Evolutionary conservation across 2,329 filamentous ascomycete species (phyloP).

Genomic region (Curvularia verruculosa): DNA sequence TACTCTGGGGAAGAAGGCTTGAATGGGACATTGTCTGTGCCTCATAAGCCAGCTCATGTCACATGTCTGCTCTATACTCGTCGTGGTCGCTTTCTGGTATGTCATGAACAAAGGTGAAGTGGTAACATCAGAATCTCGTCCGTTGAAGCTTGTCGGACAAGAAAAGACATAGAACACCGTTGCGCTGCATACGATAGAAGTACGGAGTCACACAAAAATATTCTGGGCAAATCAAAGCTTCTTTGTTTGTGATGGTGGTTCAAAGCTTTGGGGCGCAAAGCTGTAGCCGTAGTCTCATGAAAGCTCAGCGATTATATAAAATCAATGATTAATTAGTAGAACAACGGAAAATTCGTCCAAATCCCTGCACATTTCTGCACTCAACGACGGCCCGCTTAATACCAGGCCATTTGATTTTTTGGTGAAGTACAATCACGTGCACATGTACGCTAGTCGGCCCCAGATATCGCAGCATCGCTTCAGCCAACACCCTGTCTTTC

Average conservation of each 20-base stretch:
- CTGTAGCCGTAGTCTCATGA: neutral
- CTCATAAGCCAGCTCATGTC: neutral
- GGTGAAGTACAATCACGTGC: slow-evolving; percentile 1
- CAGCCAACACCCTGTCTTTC: slow-evolving; percentile 6
- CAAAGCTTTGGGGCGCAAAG: neutral
- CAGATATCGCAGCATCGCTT: slow-evolving; percentile 1
- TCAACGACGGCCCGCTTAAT: neutral
- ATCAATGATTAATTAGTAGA: neutral
- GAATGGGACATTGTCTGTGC: neutral
- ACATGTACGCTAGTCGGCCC: neutral
- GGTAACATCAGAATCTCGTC: neutral
- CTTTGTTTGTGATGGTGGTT: neutral
- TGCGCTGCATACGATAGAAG: neutral
- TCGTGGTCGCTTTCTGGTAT: neutral
- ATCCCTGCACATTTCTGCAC: neutral
- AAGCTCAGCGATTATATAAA: neutral
- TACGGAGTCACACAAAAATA: neutral
- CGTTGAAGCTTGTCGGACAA: neutral
- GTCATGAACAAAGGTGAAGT: neutral
- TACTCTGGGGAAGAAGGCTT: neutral
- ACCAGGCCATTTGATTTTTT: neutral
- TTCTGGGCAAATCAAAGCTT: neutral
- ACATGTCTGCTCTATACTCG: neutral
- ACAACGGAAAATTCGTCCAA: neutral
- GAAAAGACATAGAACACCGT: too few relatives aligned